These are phyloP conservation scores for Russula sp. DNA, from an alignment of 768 basidiomycete genomes.

Conservation along the genomic window DNA sequence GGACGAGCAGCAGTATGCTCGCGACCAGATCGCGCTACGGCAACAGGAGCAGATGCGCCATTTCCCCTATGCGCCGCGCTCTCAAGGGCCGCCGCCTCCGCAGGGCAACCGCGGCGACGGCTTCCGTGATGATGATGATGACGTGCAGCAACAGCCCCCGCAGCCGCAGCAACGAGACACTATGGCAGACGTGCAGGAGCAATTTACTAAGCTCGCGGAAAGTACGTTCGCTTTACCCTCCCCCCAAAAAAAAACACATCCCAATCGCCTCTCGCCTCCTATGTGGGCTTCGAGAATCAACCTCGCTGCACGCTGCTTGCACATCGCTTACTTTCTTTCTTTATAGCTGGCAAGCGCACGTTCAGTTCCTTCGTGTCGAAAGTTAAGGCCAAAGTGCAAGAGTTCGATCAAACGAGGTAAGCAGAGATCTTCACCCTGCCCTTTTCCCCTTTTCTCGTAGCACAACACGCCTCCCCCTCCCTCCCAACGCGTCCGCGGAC, in stretches of 20 bases:
- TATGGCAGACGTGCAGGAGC: constrained; percentile 64
- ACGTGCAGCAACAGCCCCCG: constrained; percentile 22
- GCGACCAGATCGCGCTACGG: constrained; percentile 19
- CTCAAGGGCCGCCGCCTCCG: not conserved
- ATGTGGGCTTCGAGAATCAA: not conserved
- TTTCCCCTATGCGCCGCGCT: constrained; percentile 11
- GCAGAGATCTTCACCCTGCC: not conserved
- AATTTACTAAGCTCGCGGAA: constrained; percentile 70
- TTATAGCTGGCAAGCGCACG: constrained; percentile 59
- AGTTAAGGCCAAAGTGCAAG: constrained; percentile 79
- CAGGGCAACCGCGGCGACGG: not conserved
- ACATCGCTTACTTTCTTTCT: not conserved
- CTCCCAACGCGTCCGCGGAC: not conserved
- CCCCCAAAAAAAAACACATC: not conserved
- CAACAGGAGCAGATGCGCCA: constrained; percentile 15
- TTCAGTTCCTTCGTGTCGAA: constrained; percentile 64
- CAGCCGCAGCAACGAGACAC: constrained; percentile 39
- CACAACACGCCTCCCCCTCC: not conserved
- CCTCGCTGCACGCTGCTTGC: not conserved
- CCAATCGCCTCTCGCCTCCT: not conserved
- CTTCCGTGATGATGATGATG: constrained; percentile 4
- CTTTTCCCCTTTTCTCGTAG: not conserved
- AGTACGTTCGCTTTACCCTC: constrained; percentile 41
- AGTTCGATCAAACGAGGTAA: constrained; percentile 54
- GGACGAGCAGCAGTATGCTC: constrained; percentile 29